Evolutionary conservation across 805 yeast genomes (phyloP), one percentile per base, ranked within the genome.

Genomic region (Starmerella bombi): DNA sequence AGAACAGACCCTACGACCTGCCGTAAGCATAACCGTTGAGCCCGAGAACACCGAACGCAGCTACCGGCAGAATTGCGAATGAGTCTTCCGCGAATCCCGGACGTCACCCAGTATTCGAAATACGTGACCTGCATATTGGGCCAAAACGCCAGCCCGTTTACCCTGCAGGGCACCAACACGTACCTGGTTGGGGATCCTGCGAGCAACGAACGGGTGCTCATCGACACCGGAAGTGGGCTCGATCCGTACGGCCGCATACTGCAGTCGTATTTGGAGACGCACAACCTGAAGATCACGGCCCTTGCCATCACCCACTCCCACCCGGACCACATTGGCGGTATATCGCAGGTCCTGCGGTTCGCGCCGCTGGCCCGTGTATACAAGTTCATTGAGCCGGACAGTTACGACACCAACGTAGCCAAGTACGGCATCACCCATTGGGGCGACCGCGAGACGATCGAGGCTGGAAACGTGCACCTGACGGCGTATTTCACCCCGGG

Each of bases 131-230:
- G 66, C 5, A 37, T 61, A 14, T 51, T 61, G 30, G 66, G 63
- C 22, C 50, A 50, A 40, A 61, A 61, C 40, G 62, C 65, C 4
- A 58, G 64, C 20, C 50, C 51, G 38, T 61, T 59, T 46, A 58
- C 63, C 3, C 54, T 61, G 14, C 65, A 61, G 40, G 66, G 66
- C 21, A 61, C 65, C 8, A 61, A 61, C 48, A 62, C 66, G 3
- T 61, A 61, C 48, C 51, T 61, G 9, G 46, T 61, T 6, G 66
- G 66, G 17, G 31, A 44, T 12, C 64, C 64, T 15, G 15, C 18
- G 8, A 20, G 29, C 8, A 36, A 34, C 9, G 42, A 48, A 16
- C 49, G 64, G 27, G 37, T 61, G 16, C 54, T 61, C 23, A 41
- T 61, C 10, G 66, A 61, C 40, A 56, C 64, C 10, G 65, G 65